These are phyloP conservation scores for Rutstroemia sp. DNA, from an alignment of 2,329 filamentous ascomycete genomes.

Conservation along the genomic window DNA sequence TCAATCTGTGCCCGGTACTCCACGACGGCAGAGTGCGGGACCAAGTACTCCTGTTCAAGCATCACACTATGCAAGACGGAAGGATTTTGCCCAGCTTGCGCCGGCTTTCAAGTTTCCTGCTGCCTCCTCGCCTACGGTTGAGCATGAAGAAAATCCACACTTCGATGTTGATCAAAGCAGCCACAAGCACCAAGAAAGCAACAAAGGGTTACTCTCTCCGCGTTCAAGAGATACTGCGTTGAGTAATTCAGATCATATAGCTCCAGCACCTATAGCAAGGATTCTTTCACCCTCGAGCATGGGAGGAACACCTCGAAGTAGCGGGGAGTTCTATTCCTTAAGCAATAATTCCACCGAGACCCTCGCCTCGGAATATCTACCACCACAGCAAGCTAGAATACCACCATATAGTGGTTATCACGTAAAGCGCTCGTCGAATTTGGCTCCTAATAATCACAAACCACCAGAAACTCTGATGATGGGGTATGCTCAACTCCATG, in stretches of 20 bases:
- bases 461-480: slow-evolving; percentile 84
- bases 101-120: slow-evolving; percentile 52
- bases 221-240: slow-evolving; percentile 32
- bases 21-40: slow-evolving; percentile 26
- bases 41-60: slow-evolving; percentile 35
- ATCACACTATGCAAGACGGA: slow-evolving; percentile 30
- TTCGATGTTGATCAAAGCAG: slow-evolving; percentile 4
- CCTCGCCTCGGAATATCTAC: slow-evolving; percentile 77
- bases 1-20: slow-evolving; percentile 1
- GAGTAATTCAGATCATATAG: slow-evolving; percentile 48
- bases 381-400: slow-evolving; percentile 39
- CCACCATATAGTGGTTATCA: slow-evolving; percentile 35
- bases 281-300: slow-evolving; percentile 73
- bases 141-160: slow-evolving; percentile 10
- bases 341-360: slow-evolving; percentile 96
- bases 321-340: slow-evolving; percentile 87
- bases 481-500: slow-evolving; percentile 92
- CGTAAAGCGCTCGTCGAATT: slow-evolving; percentile 37
- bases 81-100: slow-evolving; percentile 26
- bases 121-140: slow-evolving; percentile 29
- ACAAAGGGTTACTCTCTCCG: slow-evolving; percentile 21
- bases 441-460: slow-evolving; percentile 36
- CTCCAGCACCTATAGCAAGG: slow-evolving; percentile 47
- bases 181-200: slow-evolving; percentile 11
- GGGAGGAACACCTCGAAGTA: slow-evolving; percentile 77